Evolutionary conservation across 169 alveolate genomes (phyloP).

Genomic region (Amoebophrya sp.): DNA sequence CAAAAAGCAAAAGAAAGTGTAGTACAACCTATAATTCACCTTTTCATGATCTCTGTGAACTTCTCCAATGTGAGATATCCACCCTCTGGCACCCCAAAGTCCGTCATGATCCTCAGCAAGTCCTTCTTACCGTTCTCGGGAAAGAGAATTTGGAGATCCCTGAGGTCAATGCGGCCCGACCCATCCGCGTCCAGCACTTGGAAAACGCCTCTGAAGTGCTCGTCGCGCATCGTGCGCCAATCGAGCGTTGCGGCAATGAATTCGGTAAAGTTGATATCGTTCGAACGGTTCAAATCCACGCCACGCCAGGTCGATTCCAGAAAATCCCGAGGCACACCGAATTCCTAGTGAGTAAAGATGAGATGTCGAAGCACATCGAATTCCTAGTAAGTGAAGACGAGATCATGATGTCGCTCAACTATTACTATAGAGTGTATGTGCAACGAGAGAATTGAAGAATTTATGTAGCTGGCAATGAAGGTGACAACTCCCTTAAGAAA

Average conservation of each 20-base stretch:
- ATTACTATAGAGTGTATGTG: too few species aligned
- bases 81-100: neutral
- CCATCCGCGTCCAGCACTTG: neutral
- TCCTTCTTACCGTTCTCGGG: neutral
- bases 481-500: too few species aligned
- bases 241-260: slow-evolving; percentile 34
- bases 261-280: slow-evolving; percentile 21
- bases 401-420: too few species aligned
- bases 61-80: neutral
- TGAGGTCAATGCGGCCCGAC: neutral
- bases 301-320: neutral
- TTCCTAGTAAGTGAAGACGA: too few species aligned
- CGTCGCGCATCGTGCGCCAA: neutral
- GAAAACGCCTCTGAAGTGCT: neutral
- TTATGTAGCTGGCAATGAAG: too few species aligned
- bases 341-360: too few species aligned
- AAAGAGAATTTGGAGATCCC: neutral
- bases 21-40: too few species aligned
- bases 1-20: too few species aligned
- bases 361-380: too few species aligned
- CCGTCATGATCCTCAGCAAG: neutral
- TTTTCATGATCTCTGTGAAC: too few species aligned
- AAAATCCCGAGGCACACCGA: neutral
- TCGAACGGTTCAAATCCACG: neutral
- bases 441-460: too few species aligned